Base-by-base conservation (phyloP, 1,284 basidiomycete species). In the Melampsora abietis-canadensis region DNA sequence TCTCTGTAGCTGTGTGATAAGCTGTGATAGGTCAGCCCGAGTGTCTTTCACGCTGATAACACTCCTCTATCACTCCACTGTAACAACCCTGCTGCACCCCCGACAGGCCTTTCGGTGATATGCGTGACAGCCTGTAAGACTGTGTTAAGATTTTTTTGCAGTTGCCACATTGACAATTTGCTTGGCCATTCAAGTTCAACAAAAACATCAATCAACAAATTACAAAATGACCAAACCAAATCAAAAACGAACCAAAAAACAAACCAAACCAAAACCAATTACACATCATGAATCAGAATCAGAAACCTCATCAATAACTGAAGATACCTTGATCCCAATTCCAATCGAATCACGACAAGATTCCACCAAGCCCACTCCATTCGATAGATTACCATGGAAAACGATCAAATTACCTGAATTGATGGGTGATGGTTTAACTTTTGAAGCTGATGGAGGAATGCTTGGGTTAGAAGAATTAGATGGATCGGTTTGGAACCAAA, bases 401-500 rank as follows among this genome's bases (percentile, higher is more conserved):
- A 62, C 47, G n/a, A 54, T 75, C n/a, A 67, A 34, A 27, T 34
- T 75, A 37, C 59, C 65, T 17, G 60, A 75, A 31, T 62, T 75
- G 31, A 31, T 75, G 6, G 61, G 59, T 4, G 73, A 75, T 64
- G 66, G 66, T 27, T 46, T 67, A n/a, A 21, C 66, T 17, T 75
- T 75, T 59, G 73, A 75, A 24, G 63, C 66, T 12, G 73, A 75
- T 68, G 73, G 72, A 15, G 73, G 73, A 46, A 44, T 75, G 37
- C 34, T 75, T 12, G 73, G 66, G 17, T 64, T 75, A 24, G 73
- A 75, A 57, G 73, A 75, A 75, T 46, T 75, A 10, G 73, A 75
- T 51, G 73, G 73, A 8, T 57, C 66, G 7, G 73, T 68, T 63
- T 75, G 73, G 73, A 48, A 75, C 24, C 27, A 75, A 48, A 67